Evolutionary conservation across 2,329 filamentous ascomycete genomes (phyloP).

Genomic region (Venturia pyrina): DNA sequence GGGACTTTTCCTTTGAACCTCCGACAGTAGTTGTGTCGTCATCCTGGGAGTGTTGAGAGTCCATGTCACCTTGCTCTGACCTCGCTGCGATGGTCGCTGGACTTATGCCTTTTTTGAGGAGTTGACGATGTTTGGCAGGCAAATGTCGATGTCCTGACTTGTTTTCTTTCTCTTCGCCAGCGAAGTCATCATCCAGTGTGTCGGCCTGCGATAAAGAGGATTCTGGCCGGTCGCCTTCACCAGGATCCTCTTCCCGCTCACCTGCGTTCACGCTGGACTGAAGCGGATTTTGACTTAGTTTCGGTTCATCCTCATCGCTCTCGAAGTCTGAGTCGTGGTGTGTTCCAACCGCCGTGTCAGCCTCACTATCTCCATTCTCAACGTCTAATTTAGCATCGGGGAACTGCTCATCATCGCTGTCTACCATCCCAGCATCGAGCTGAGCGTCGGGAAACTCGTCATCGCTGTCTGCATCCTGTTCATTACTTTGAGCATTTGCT

Average conservation of each 20-base stretch:
- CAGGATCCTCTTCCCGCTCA: slow-evolving; percentile 12
- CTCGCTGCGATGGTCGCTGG: not conserved
- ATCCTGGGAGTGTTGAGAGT: slow-evolving; percentile 21
- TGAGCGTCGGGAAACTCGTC: slow-evolving; percentile 34
- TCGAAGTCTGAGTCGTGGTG: slow-evolving; percentile 16
- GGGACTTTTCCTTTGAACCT: slow-evolving; percentile 13
- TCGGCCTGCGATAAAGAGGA: slow-evolving; percentile 10
- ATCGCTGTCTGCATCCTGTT: slow-evolving; percentile 29
- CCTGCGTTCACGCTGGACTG: slow-evolving; percentile 13
- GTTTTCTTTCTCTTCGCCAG: slow-evolving; percentile 20
- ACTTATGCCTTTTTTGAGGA: slow-evolving; percentile 25
- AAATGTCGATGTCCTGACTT: slow-evolving; percentile 23
- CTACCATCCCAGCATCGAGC: slow-evolving; percentile 15
- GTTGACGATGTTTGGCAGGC: slow-evolving; percentile 28
- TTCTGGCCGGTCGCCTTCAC: not conserved
- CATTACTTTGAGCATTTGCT: slow-evolving; percentile 20
- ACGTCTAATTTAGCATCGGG: slow-evolving; percentile 14
- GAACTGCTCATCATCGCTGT: slow-evolving; percentile 16
- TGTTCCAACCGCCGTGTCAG: slow-evolving; percentile 13
- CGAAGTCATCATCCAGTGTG: slow-evolving; percentile 14
- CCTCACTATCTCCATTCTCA: slow-evolving; percentile 18
- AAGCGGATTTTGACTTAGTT: slow-evolving; percentile 15
- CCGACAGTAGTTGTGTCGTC: slow-evolving; percentile 19
- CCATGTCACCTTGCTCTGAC: not conserved
- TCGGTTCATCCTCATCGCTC: slow-evolving; percentile 25